Base-by-base conservation (phyloP, 805 yeast genomes). In the Jamesozyma jinghongensis region DNA sequence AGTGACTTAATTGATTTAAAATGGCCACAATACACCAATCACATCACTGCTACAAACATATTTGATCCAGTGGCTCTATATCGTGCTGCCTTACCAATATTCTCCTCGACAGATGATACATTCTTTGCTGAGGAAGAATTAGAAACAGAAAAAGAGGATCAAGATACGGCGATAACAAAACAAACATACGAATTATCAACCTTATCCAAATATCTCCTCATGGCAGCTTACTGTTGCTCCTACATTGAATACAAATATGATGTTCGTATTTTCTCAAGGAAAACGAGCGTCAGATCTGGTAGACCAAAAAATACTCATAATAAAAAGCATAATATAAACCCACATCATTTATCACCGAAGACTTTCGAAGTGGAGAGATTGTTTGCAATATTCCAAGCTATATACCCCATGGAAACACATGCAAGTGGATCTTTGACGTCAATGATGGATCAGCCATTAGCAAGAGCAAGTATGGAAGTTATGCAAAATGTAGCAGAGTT, bases 161-260 rank as follows among this genome's bases (percentile, higher is more conserved):
- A 43, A 4, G 26, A 22, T 10, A 22, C 6, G 26, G 10, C 10
- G 48, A 50, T 4, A 20, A n/a, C 2, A 42, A 47, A 18, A 13
- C 38, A 45, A 40, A 48, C 59, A 1, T 59, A 69, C 38, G 80
- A 78, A 47, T 62, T 84, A 32, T 77, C 88, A 0, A 56, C 54
- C 7, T 70, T 74, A 37, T 73, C 90, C 2, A 82, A 84, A 53
- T 85, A 73, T 53, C 61, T 88, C n/a, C 61, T 87, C 13, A 71
- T 86, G 26, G 85, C 95, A 1, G 79, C 94, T 1, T 88, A 82
- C 57, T 63, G 87, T 36, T 94, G 95, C 1, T 85, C 95, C 0
- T 83, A 74, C 54, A 75, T 77, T 41, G 83, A 81, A 25, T 77
- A 81, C 2, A 73, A 75, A 45, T 73, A 72, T 52, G 97, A 87